Percentiles rank a stretch among this genome's conserved stretches.
These are phyloP conservation scores for Ceriops decandra DNA, from an alignment of 345 rosid genomes.

Conservation along the genomic window DNA sequence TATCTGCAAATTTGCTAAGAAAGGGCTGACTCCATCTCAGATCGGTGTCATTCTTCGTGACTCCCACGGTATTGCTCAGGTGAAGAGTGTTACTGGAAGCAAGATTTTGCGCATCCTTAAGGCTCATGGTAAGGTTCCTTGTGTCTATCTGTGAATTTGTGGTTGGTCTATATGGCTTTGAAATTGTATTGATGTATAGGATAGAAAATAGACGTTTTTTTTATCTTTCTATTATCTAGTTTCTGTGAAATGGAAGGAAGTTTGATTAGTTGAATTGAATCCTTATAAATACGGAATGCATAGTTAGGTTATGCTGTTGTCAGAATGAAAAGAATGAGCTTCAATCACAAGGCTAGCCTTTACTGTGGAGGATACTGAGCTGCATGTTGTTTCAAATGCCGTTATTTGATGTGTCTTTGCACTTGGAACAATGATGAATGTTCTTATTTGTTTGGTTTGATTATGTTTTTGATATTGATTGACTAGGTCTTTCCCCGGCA, in stretches of 20 bases:
- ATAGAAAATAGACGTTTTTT: background rate
- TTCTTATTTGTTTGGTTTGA: background rate
- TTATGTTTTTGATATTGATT: background rate
- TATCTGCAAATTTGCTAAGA: conserved; percentile 71
- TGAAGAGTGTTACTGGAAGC: conserved; percentile 66
- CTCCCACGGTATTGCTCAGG: conserved; percentile 72
- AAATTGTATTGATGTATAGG: background rate
- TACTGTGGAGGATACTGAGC: too few relatives aligned
- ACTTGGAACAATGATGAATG: background rate
- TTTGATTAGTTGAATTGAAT: too few relatives aligned
- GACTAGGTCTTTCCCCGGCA: conserved; percentile 77
- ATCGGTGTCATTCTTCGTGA: conserved; percentile 79
- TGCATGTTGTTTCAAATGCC: too few relatives aligned
- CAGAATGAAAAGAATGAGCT: background rate
- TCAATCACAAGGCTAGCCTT: background rate
- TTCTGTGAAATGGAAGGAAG: too few relatives aligned
- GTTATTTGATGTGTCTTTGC: too few relatives aligned
- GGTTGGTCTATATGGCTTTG: background rate
- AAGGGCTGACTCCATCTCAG: conserved; percentile 74
- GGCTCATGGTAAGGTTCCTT: conserved; percentile 45
- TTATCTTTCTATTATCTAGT: background rate
- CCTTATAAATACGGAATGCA: too few relatives aligned
- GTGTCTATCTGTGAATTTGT: background rate
- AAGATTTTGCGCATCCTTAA: conserved; percentile 60
- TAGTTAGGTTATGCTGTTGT: too few relatives aligned